A percentile compares a stretch with the other conserved stretches of the same genome.
Conservation (phyloP, 2,329 filamentous ascomycete genomes). For the Aspergillus carbonarius region DNA sequence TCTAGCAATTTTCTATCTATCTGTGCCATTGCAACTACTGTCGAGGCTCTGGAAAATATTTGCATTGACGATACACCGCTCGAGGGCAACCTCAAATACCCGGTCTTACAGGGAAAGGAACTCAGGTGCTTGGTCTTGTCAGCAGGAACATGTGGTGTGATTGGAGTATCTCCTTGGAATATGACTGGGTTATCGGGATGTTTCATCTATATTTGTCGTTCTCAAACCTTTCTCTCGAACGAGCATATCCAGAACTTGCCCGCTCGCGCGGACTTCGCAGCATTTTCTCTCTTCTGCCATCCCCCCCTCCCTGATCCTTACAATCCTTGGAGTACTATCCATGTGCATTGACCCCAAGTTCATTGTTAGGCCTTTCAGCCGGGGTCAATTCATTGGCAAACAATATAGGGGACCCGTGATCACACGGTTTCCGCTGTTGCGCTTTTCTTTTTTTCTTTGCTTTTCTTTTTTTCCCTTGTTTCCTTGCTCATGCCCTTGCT, state of each 20-base stretch:
- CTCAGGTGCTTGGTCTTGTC: background rate
- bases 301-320: background rate
- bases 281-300: background rate
- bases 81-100: constrained; percentile 8
- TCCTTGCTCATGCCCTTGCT: background rate
- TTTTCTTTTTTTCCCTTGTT: no score
- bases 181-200: background rate
- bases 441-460: background rate
- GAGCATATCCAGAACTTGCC: background rate
- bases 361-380: background rate
- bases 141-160: background rate
- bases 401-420: background rate
- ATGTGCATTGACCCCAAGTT: background rate
- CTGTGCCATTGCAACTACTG: background rate
- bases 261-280: background rate
- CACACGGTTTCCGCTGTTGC: background rate
- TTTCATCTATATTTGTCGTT: background rate
- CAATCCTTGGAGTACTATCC: background rate
- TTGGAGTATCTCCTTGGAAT: background rate
- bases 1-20: constrained; percentile 3
- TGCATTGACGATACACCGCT: background rate
- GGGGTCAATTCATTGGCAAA: background rate
- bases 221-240: background rate
- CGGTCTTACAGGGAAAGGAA: constrained; percentile 2
- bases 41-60: background rate